phyloP scores from a whole-genome alignment of 345 rosid genomes.

The Melastoma malabathricum region DNA sequence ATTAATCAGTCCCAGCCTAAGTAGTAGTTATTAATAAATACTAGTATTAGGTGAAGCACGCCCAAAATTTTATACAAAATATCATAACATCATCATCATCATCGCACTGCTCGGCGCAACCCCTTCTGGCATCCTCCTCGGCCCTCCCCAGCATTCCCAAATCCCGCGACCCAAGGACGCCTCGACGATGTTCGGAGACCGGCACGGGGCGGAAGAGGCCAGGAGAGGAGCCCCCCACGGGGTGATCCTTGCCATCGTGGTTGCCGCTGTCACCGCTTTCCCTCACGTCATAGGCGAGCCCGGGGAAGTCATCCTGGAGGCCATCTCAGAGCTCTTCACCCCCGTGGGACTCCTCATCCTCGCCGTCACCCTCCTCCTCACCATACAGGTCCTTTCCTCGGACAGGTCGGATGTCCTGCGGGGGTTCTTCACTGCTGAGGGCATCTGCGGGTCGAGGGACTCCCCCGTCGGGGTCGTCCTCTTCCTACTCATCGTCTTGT shows the following conservation, averaged over 20 bases:
- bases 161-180: too few species aligned
- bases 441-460: slow-evolving; percentile 5
- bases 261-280: slow-evolving; percentile 7
- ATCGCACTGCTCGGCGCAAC: too few species aligned
- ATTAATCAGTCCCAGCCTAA: too few species aligned
- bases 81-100: too few species aligned
- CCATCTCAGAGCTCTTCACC: slow-evolving; percentile 11
- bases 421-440: slow-evolving; percentile 5
- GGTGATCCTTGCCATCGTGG: slow-evolving; percentile 9
- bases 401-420: slow-evolving; percentile 6
- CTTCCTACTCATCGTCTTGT: slow-evolving; percentile 8
- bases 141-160: too few species aligned
- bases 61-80: too few species aligned
- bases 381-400: slow-evolving; percentile 13
- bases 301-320: slow-evolving; percentile 7
- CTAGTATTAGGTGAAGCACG: too few species aligned
- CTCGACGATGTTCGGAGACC: too few species aligned
- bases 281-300: slow-evolving; percentile 10
- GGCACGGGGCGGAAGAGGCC: too few species aligned
- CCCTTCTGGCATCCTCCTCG: too few species aligned
- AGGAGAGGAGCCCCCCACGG: slow-evolving; percentile 2
- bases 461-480: slow-evolving; percentile 11
- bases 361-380: slow-evolving; percentile 10
- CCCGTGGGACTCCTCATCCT: slow-evolving; percentile 11
- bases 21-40: too few species aligned